Evolutionary conservation across 2,329 filamentous ascomycete species (phyloP), one percentile per base, ranked within the genome.

Genomic region (Venturia aucupariae): DNA sequence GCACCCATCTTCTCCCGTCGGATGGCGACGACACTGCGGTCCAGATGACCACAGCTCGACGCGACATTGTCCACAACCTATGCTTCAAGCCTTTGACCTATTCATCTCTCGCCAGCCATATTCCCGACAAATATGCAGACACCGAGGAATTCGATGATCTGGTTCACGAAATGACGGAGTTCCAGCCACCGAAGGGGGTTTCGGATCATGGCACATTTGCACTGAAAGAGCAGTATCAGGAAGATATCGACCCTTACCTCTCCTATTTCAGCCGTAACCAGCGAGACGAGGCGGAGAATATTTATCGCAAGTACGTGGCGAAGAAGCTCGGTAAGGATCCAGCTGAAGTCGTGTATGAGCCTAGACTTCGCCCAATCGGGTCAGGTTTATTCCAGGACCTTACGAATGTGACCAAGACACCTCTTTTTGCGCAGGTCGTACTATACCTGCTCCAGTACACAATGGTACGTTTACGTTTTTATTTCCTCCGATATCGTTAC

Each of bases 191-290:
- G 0, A 94, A 99, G 75, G 94, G 93, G 5, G 78, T 97, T 39
- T 90, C 90, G 4, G 94, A 99, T 73, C 90, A 92, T 19, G 94
- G 95, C 65, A 96, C 90, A 0, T 99, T 99, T 71, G 92, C 97
- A 74, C 80, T 99, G 62, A 94, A 92, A 72, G 86, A 89, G 4
- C 85, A 96, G 66, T 94, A 88, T 70, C 83, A 97, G 46, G 89
- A 93, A 69, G 84, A 95, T 59, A 86, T 99, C 61, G 95, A 99
- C 73, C 94, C 95, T 0, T 99, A 97, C 74, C 94, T 92, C 71
- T 90, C 92, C 7, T 92, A 97, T 72, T 99, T 96, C 75, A 95
- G 87, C 71, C 96, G 96, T 73, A 99, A 99, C 71, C 93, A 97
- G 74, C 86, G 94, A 61, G 94, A 99, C 72, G 94, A 99, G 74